Conservation (phyloP, 2,329 filamentous ascomycete genomes). For the Exophiala oligosperma region DNA sequence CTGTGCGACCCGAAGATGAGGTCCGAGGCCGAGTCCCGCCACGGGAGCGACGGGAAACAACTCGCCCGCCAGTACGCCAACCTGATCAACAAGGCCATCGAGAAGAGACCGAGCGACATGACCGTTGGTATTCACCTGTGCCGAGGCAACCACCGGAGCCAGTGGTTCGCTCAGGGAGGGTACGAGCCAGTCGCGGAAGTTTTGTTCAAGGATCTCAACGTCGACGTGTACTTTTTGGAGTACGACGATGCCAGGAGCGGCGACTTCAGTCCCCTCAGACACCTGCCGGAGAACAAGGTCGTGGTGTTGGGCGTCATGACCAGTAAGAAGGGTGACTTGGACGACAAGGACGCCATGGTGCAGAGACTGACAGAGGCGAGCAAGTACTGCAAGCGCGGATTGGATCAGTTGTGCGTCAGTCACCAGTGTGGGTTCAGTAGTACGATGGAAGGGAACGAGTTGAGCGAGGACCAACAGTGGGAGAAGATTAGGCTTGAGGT, state of each 20-base stretch:
- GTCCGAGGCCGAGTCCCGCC: slow-evolving; percentile 52
- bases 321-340: slow-evolving; percentile 59
- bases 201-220: slow-evolving; percentile 57
- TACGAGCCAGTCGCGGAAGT: slow-evolving; percentile 60
- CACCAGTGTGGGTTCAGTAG: slow-evolving; percentile 61
- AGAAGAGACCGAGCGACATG: slow-evolving; percentile 55
- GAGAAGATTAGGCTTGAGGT: slow-evolving; percentile 56
- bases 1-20: slow-evolving; percentile 59
- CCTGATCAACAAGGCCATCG: slow-evolving; percentile 57
- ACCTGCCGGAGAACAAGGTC: slow-evolving; percentile 55
- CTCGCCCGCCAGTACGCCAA: slow-evolving; percentile 55
- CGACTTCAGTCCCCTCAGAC: slow-evolving; percentile 57
- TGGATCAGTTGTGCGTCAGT: slow-evolving; percentile 57
- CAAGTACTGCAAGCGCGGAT: slow-evolving; percentile 50
- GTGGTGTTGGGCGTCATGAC: slow-evolving; percentile 59
- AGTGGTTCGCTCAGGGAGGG: slow-evolving; percentile 59
- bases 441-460: slow-evolving; percentile 57
- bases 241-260: slow-evolving; percentile 59
- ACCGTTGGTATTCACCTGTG: slow-evolving; percentile 59
- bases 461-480: slow-evolving; percentile 60
- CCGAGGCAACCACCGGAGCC: slow-evolving; percentile 57
- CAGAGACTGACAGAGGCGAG: slow-evolving; percentile 48
- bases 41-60: slow-evolving; percentile 48
- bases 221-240: slow-evolving; percentile 61
- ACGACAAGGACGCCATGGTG: slow-evolving; percentile 47